Evolutionary conservation across 2,329 filamentous ascomycete species (phyloP).

Genomic region (Seiridium unicorne): DNA sequence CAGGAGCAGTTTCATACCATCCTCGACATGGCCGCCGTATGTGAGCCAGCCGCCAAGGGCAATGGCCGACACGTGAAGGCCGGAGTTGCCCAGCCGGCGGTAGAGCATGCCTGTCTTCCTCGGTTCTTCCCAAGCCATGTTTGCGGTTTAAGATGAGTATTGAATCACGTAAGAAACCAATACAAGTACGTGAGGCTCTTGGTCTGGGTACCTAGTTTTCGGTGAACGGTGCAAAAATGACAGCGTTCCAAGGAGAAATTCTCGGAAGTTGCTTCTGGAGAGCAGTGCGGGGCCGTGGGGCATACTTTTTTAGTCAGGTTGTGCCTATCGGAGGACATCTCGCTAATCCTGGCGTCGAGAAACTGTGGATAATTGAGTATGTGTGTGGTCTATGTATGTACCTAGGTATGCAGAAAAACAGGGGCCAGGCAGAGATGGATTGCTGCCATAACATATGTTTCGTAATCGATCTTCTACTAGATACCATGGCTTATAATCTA

Average conservation of each 20-base stretch:
- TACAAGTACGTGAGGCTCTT: not conserved
- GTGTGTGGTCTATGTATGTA: no score
- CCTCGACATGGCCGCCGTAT: constrained; percentile 70
- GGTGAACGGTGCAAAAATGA: not conserved
- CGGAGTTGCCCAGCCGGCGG: constrained; percentile 68
- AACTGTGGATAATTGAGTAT: no score
- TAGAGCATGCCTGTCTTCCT: constrained; percentile 37
- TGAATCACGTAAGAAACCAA: not conserved
- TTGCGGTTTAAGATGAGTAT: not conserved
- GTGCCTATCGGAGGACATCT: not conserved
- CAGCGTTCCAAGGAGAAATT: constrained; percentile 5
- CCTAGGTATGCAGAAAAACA: no score
- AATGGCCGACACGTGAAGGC: constrained; percentile 72
- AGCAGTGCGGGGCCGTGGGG: not conserved
- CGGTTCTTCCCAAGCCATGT: constrained; percentile 13
- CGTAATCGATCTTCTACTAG: no score
- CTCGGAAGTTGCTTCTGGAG: constrained; percentile 3
- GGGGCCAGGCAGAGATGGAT: no score
- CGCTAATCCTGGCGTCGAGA: no score
- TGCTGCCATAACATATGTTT: no score
- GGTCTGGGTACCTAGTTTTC: not conserved
- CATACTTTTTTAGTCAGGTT: not conserved
- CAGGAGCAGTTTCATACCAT: constrained; percentile 39
- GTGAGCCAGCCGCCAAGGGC: constrained; percentile 73
- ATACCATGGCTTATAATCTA: no score